These are phyloP conservation scores for Phylloporus sp. DNA, from an alignment of 768 basidiomycete species.

Conservation along the genomic window DNA sequence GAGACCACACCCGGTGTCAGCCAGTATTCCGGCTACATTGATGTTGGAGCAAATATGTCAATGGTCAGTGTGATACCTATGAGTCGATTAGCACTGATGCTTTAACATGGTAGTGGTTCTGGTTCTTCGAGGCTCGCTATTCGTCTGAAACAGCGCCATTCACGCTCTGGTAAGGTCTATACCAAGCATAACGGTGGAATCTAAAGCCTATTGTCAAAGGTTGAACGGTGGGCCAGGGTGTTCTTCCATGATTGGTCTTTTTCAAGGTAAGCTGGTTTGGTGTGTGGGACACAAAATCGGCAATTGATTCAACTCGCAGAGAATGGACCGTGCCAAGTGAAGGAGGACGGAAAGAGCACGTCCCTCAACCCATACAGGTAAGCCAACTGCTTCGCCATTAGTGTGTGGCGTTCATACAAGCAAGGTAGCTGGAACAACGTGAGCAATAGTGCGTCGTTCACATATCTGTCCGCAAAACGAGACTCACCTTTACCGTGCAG, in stretches of 20 bases:
- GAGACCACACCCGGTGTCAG: slow-evolving; percentile 60
- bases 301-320: slow-evolving; percentile 35
- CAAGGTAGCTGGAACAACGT: slow-evolving; percentile 58
- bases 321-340: slow-evolving; percentile 61
- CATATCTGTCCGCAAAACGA: neutral
- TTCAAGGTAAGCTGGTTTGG: slow-evolving; percentile 43
- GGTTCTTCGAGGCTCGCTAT: slow-evolving; percentile 66
- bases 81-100: neutral
- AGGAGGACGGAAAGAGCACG: slow-evolving; percentile 49
- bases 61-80: slow-evolving; percentile 37
- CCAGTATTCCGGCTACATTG: slow-evolving; percentile 61
- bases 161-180: slow-evolving; percentile 49
- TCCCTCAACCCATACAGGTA: slow-evolving; percentile 60
- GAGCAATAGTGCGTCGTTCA: slow-evolving; percentile 52
- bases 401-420: neutral
- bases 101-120: slow-evolving; percentile 52
- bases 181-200: neutral
- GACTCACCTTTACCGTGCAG: slow-evolving; percentile 32
- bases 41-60: slow-evolving; percentile 54
- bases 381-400: neutral
- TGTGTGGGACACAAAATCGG: neutral
- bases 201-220: slow-evolving; percentile 28
- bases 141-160: slow-evolving; percentile 61
- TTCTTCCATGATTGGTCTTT: slow-evolving; percentile 62
- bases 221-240: slow-evolving; percentile 61